Percentiles rank a stretch among this genome's conserved stretches.
phyloP scores from a whole-genome alignment of 2,329 filamentous ascomycete genomes.

The Incumbomyces delicatus region DNA sequence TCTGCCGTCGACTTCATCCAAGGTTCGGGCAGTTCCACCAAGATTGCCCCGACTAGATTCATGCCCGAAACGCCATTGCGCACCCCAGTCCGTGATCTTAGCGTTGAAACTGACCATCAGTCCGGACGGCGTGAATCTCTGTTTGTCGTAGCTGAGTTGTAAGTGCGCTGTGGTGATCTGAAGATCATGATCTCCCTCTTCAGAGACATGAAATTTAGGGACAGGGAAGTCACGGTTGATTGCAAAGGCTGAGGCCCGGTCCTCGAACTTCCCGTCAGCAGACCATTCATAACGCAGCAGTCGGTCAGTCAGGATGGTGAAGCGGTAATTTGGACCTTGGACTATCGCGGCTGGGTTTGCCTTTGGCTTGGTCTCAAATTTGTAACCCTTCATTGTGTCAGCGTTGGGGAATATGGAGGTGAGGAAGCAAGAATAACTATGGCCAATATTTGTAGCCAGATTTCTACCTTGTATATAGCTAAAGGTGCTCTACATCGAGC shows the following conservation, averaged over 20 bases:
- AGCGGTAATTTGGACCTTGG: slow-evolving; percentile 44
- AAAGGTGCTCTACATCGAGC: no score
- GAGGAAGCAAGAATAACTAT: no score
- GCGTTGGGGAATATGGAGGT: not conserved
- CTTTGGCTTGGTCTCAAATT: slow-evolving; percentile 29
- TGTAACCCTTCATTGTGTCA: slow-evolving; percentile 17
- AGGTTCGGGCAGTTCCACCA: slow-evolving; percentile 44
- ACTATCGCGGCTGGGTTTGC: slow-evolving; percentile 39
- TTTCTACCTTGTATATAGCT: no score
- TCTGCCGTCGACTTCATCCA: slow-evolving; percentile 46
- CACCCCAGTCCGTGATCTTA: slow-evolving; percentile 31
- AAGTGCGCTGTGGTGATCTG: slow-evolving; percentile 48
- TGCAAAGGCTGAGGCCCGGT: slow-evolving; percentile 54
- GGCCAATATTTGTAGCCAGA: no score
- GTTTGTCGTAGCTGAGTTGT: slow-evolving; percentile 50
- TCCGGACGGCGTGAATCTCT: slow-evolving; percentile 43
- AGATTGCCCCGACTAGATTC: slow-evolving; percentile 29
- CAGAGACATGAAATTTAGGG: slow-evolving; percentile 23
- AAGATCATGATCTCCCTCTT: slow-evolving; percentile 35
- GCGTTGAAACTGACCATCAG: slow-evolving; percentile 39
- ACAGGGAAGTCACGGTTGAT: slow-evolving; percentile 35
- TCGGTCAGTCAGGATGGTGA: slow-evolving; percentile 48
- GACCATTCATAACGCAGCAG: slow-evolving; percentile 55
- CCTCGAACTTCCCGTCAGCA: slow-evolving; percentile 50
- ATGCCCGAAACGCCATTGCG: slow-evolving; percentile 46